Evolutionary conservation across 2,329 filamentous ascomycete species (phyloP), one percentile per base, ranked within the genome.

Genomic region (Microsporum ferrugineum): DNA sequence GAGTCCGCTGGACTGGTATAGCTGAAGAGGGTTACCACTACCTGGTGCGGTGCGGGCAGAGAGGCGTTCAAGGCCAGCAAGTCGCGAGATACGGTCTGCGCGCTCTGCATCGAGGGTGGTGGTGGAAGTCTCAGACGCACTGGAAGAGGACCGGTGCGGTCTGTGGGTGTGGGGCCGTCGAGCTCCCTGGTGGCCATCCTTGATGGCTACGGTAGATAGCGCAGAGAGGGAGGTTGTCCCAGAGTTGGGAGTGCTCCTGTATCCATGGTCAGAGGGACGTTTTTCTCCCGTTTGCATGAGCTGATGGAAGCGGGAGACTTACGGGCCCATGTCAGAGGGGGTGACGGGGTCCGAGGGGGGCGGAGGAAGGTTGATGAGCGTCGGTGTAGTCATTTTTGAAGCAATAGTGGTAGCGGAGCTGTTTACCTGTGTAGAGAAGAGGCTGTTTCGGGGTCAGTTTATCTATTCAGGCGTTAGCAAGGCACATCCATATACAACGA

Each of bases 141-240:
- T 82, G 79, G 68, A 84, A 75, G 72, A 85, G 77, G 68, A 82
- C 58, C 84, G 83, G 49, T 75, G 74, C 43, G 75, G 73, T 64
- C 79, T 79, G 61, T 82, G 79, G 62, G 74, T 73, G 62, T 82
- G 80, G 61, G 85, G 81, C 33, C 85, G 83, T 33, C 87, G 81
- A 71, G 91, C 85, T 65, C 92, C 92, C 63, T 90, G 88, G 71
- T 96, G 90, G 68, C 92, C 92, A 72, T 97, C 92, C 76, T 96
- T 96, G 80, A 96, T 96, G 58, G 92, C 92, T 10, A 90, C 94
- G 17, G 92, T 96, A 14, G 90, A 95, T 56, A 97, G 82, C 45
- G 91, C 87, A 31, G 90, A 96, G 69, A 97, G 86, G 58, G 91
- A 95, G 10, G 91, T 96, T 2, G 89, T 95, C 45, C 88, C 88